These are phyloP conservation scores for Linnemannia schmuckeri DNA, from an alignment of 192 early-diverging fungal genomes.

Conservation along the genomic window DNA sequence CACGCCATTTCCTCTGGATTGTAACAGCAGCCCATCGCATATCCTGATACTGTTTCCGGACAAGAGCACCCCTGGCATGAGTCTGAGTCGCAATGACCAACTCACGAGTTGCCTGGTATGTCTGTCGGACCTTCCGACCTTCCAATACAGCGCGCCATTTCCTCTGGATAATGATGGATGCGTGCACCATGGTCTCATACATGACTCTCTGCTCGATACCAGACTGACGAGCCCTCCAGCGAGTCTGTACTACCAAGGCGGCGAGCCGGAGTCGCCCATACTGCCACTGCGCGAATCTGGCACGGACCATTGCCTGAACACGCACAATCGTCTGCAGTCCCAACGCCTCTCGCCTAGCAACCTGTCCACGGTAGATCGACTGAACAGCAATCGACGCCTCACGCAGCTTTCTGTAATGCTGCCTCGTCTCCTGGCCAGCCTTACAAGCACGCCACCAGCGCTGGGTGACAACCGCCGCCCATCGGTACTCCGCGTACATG, in stretches of 20 bases:
- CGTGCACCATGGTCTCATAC: constrained; percentile 13
- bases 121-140: constrained; percentile 24
- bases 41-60: constrained; percentile 19
- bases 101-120: constrained; percentile 17
- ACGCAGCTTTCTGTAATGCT: constrained; percentile 22
- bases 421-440: constrained; percentile 4
- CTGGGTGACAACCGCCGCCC: constrained; percentile 38
- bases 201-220: constrained; percentile 19
- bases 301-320: constrained; percentile 36
- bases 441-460: constrained; percentile 43
- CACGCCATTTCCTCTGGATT: constrained; percentile 39
- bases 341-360: constrained; percentile 19
- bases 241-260: constrained; percentile 32
- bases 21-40: constrained; percentile 29
- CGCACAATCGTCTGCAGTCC: constrained; percentile 31
- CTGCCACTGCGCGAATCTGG: constrained; percentile 23
- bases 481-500: constrained; percentile 23
- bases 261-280: constrained; percentile 28
- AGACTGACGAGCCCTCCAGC: constrained; percentile 37
- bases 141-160: constrained; percentile 37
- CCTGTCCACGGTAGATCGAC: constrained; percentile 31
- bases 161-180: constrained; percentile 34
- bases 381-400: constrained; percentile 30
- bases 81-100: constrained; percentile 34
- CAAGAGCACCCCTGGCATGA: constrained; percentile 29